Conservation (phyloP, 169 alveolate genomes). For the Condylostoma magnum region DNA sequence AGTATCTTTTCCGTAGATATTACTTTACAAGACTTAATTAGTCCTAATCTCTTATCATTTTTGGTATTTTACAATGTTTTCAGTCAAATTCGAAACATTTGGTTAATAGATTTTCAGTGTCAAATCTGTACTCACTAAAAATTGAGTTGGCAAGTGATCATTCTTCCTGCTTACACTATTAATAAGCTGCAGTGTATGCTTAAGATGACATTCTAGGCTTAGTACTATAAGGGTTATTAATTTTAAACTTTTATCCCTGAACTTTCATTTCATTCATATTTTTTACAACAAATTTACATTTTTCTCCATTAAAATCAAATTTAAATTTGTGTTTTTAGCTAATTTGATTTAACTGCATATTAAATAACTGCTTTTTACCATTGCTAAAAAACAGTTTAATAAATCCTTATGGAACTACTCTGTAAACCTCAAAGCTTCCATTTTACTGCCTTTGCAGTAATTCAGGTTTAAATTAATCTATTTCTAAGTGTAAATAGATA, state of each 20-base stretch:
- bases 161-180: too few relatives aligned
- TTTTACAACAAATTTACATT: too few relatives aligned
- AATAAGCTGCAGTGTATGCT: too few relatives aligned
- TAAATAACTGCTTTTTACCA: neutral
- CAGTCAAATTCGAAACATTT: conserved; percentile 70
- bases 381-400: neutral
- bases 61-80: conserved; percentile 50
- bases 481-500: conserved; percentile 17
- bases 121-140: conserved; percentile 50
- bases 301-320: too few relatives aligned
- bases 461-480: conserved; percentile 1
- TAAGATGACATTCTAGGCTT: too few relatives aligned
- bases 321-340: too few relatives aligned
- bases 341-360: too few relatives aligned
- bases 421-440: neutral
- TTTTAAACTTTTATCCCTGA: too few relatives aligned
- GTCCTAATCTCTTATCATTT: conserved; percentile 34
- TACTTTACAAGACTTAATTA: conserved; percentile 35
- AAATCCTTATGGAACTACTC: conserved; percentile 11
- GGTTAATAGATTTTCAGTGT: conserved; percentile 31
- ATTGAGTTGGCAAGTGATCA: conserved; percentile 55
- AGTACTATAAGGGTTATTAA: too few relatives aligned
- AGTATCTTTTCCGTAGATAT: conserved; percentile 24
- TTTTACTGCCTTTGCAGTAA: conserved; percentile 5
- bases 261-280: too few relatives aligned